Evolutionary conservation across 2,329 filamentous ascomycete genomes (phyloP).

Genomic region (Fusarium albidum): DNA sequence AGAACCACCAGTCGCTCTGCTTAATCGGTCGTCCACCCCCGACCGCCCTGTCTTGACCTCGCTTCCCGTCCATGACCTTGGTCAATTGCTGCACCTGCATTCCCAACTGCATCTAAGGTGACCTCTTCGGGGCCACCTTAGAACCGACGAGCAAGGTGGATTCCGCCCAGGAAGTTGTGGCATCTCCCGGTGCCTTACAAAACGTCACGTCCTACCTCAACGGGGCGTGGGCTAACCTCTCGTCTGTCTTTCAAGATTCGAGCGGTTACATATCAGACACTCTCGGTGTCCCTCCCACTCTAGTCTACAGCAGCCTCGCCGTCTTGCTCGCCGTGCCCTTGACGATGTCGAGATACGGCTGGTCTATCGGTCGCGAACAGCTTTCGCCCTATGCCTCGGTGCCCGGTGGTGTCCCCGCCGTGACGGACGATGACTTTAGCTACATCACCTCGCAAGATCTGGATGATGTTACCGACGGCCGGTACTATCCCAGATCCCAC

Average conservation of each 20-base stretch:
- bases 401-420: conserved; percentile 62
- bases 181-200: conserved; percentile 70
- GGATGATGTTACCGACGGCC: conserved; percentile 50
- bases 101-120: conserved; percentile 43
- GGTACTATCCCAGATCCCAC: conserved; percentile 52
- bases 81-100: conserved; percentile 32
- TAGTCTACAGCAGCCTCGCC: conserved; percentile 60
- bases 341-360: conserved; percentile 65
- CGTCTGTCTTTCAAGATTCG: conserved; percentile 56
- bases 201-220: conserved; percentile 67
- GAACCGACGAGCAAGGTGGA: conserved; percentile 64
- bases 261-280: conserved; percentile 61
- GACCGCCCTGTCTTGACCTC: conserved; percentile 33
- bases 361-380: conserved; percentile 54
- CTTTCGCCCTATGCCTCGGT: conserved; percentile 62
- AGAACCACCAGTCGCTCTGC: conserved; percentile 32
- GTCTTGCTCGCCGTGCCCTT: conserved; percentile 59
- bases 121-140: conserved; percentile 48
- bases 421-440: conserved; percentile 80
- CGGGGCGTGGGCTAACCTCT: conserved; percentile 58
- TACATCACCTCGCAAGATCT: conserved; percentile 85
- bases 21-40: conserved; percentile 25
- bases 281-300: conserved; percentile 57
- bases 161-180: conserved; percentile 65
- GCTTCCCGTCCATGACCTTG: conserved; percentile 29